Evolutionary conservation across 148 eudicot genomes (phyloP), one percentile per base, ranked within the genome.

Genomic region (Rhododendron ferrugineum): DNA sequence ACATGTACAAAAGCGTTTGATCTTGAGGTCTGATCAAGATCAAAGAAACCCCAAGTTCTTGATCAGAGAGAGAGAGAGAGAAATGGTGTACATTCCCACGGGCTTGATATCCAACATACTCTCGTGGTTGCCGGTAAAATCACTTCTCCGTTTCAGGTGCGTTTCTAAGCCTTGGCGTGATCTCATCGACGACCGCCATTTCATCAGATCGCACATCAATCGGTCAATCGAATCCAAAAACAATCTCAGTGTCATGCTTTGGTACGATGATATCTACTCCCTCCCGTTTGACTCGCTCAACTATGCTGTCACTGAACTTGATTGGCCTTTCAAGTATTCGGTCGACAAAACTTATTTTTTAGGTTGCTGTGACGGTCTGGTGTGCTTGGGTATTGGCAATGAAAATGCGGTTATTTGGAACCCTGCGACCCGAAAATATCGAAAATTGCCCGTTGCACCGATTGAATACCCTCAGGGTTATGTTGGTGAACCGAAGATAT

Each of bases 301-400:
- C 2, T 56, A 84, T 75, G 32, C 44, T 10, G 2, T 60, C 14
- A 36, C 78, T 3, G 85, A 86, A 82, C 83, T 89, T 1, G 28
- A 86, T 46, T 78, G 77, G 66, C 87, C 88, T 22, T 86, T 66
- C 22, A 88, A 75, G 56, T 70, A 36, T 5, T n/a, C 23, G 18
- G 32, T 4, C 9, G 84, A 85, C 49, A 85, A 34, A 30, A 85
- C 50, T 36, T 79, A 85, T 60, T 84, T 89, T 75, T 76, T 87
- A 73, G 90, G 90, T 77, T 89, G 82, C 60, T 89, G 90, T 46
- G 72, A 87, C 42, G 79, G 79, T 37, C 23, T 76, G 28, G 4
- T 76, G 14, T 76, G 79, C 32, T 76, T 76, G 50, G 44, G 20
- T 9, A 40, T 37, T 22, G 79, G 79, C 23, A 3, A 76, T 2